Evolutionary conservation across 306 rosid genomes (phyloP), one percentile per base, ranked within the genome.

Genomic region (Abrus precatorius): DNA sequence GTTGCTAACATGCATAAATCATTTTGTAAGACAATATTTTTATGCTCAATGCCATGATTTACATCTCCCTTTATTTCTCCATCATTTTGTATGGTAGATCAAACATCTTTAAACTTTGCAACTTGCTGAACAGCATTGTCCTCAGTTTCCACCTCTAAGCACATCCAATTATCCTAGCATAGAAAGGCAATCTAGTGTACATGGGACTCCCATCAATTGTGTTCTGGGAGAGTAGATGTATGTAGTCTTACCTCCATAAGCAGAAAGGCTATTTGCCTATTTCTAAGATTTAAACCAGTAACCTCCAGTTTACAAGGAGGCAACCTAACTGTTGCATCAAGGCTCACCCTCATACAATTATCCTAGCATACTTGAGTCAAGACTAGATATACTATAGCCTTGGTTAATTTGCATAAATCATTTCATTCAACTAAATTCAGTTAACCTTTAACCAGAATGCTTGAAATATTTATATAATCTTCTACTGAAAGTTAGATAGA

Each of bases 381-480:
- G 32, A 9, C 56, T 74, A 62, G 50, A 52, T 47, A 62, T 48
- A 45, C 27, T 9, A 47, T 8, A 30, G 69, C 5, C 32, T 73
- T 56, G 3, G 11, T 20, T 1, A 55, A 45, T 28, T 27, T 59
- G 48, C 60, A 48, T 32, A 3, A 32, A 74, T 10, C 29, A 29
- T 57, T 74, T 63, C 14, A 43, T 41, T 28, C 33, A 77, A 41
- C 82, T 56, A 66, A 43, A 30, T 43, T 49, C n/a, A 30, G 12
- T 63, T 53, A 59, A 78, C 12, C 48, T 36, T 66, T 66, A 45
- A n/a, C 28, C 57, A 59, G 14, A n/a, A n/a, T 50, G 14, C 14
- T 50, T 50, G 13, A 50, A 45, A 47, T 43, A 0, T 30, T 32
- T 13, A 50, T 34, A 32, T 61, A 49, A 62, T 36, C n/a, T 54